Evolutionary conservation across 805 yeast genomes (phyloP).

Genomic region (Suhomyces sp.): DNA sequence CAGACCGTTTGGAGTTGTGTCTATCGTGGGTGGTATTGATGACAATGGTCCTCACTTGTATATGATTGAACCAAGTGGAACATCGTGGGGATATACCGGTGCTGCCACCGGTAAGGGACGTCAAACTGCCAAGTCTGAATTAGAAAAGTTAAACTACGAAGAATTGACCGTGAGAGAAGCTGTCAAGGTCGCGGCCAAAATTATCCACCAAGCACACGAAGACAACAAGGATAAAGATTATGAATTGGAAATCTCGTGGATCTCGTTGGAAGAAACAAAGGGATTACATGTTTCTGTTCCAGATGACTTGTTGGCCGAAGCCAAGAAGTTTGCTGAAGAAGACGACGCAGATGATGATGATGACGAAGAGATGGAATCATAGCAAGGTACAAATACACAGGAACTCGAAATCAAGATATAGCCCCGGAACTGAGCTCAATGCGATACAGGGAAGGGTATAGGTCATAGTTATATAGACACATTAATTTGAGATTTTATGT

Average conservation of each 20-base stretch:
- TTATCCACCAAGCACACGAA: slow-evolving; percentile 92
- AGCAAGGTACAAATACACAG: too few relatives aligned
- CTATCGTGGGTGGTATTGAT: slow-evolving; percentile 93
- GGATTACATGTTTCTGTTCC: slow-evolving; percentile 83
- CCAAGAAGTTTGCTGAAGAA: slow-evolving; percentile 77
- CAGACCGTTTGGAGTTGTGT: slow-evolving; percentile 93
- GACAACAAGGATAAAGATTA: slow-evolving; percentile 97
- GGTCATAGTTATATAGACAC: too few relatives aligned
- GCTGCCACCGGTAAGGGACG: slow-evolving; percentile 99
- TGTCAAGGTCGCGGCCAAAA: slow-evolving; percentile 89
- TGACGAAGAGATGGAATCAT: slow-evolving; percentile 40
- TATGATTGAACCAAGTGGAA: slow-evolving; percentile 97
- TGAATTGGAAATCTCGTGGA: slow-evolving; percentile 94
- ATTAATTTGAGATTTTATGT: too few relatives aligned
- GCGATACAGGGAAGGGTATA: too few relatives aligned
- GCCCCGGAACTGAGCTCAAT: background rate
- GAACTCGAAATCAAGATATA: slow-evolving; percentile 1
- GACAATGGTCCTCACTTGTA: slow-evolving; percentile 86
- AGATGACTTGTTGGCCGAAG: slow-evolving; percentile 75
- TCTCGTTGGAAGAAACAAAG: slow-evolving; percentile 67
- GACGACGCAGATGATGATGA: slow-evolving; percentile 79
- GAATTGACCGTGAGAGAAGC: slow-evolving; percentile 76
- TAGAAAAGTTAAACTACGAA: slow-evolving; percentile 82
- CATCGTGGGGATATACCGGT: slow-evolving; percentile 96
- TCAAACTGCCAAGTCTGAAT: slow-evolving; percentile 95